phyloP scores from a whole-genome alignment of 805 yeast species.

The Schwanniomyces occidentalis region DNA sequence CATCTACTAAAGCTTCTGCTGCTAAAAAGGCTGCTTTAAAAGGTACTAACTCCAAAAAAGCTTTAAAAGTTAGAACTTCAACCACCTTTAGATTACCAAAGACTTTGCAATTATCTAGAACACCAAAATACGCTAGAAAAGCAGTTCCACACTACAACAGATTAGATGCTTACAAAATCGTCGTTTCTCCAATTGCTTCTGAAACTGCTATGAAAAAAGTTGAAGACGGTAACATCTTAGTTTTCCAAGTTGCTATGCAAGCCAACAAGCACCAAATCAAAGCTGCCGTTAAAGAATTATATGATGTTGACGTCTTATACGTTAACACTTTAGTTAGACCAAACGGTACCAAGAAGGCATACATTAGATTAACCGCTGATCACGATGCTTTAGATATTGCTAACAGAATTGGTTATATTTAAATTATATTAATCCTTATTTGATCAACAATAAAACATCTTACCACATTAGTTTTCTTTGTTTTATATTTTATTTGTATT shows the following conservation, averaged over 20 bases:
- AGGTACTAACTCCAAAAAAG: conserved; percentile 92
- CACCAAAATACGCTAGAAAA: conserved; percentile 94
- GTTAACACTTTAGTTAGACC: conserved; percentile 98
- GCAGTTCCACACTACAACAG: conserved; percentile 97
- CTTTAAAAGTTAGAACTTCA: conserved; percentile 89
- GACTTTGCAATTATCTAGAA: conserved; percentile 90
- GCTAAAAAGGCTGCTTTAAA: conserved; percentile 99
- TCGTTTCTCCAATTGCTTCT: conserved; percentile 92
- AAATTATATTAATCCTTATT: conserved; percentile 27
- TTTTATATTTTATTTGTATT: conserved; percentile 9
- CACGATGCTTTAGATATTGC: conserved; percentile 99
- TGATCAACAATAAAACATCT: conserved; percentile 5
- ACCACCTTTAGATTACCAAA: conserved; percentile 97
- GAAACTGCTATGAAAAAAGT: conserved; percentile 99
- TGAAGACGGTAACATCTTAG: conserved; percentile 98
- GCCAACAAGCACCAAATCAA: conserved; percentile 99
- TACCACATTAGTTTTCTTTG: conserved; percentile 4
- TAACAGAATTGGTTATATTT: conserved; percentile 99
- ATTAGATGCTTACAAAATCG: conserved; percentile 92
- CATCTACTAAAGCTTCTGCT: conserved; percentile 82
- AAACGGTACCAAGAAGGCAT: conserved; percentile 99
- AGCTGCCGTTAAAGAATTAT: conserved; percentile 96
- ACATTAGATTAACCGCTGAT: conserved; percentile 98
- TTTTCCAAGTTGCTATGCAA: conserved; percentile 95
- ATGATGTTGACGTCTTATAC: conserved; percentile 91